A percentile compares a stretch with the other conserved stretches of the same genome.
These are phyloP conservation scores for Petasospora fabianii DNA, from an alignment of 1,139 yeast genomes.

Conservation along the genomic window DNA sequence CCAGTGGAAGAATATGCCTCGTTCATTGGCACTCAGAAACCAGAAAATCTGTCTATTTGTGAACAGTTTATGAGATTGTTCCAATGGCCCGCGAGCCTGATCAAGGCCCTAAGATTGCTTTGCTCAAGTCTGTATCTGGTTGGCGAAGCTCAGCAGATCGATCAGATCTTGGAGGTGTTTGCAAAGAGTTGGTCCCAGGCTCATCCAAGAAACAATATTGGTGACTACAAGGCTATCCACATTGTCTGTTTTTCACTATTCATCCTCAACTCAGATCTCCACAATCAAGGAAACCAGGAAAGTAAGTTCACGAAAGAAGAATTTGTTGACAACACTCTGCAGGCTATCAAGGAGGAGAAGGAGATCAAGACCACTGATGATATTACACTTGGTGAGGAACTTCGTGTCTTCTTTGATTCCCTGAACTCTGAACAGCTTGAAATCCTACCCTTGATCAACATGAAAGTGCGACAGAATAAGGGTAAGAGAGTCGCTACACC, in stretches of 20 bases:
- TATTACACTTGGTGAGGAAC: constrained; percentile 22
- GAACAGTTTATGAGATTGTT: constrained; percentile 28
- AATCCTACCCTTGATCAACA: constrained; percentile 9
- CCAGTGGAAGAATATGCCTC: constrained; percentile 33
- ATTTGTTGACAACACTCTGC: constrained; percentile 54
- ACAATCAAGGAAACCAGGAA: constrained; percentile 45
- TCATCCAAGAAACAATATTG: constrained; percentile 44
- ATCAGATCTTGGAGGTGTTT: constrained; percentile 66
- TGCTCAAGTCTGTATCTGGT: constrained; percentile 66
- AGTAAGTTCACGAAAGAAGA: constrained; percentile 35
- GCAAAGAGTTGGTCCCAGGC: constrained; percentile 63
- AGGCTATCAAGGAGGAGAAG: constrained; percentile 39
- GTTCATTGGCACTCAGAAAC: constrained; percentile 30
- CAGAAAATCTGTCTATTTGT: constrained; percentile 25
- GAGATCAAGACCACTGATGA: constrained; percentile 17
- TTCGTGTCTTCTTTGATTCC: constrained; percentile 16
- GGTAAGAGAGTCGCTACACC: constrained; percentile 8
- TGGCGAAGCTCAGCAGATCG: constrained; percentile 85
- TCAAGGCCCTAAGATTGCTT: constrained; percentile 54
- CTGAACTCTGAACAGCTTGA: constrained; percentile 17
- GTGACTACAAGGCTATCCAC: constrained; percentile 61
- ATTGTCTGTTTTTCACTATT: constrained; percentile 71
- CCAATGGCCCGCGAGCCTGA: constrained; percentile 37
- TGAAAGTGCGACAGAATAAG: constrained; percentile 11
- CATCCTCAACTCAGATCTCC: constrained; percentile 67